These are phyloP conservation scores for Oxalis stricta DNA, from an alignment of 441 rosid genomes.

Conservation along the genomic window DNA sequence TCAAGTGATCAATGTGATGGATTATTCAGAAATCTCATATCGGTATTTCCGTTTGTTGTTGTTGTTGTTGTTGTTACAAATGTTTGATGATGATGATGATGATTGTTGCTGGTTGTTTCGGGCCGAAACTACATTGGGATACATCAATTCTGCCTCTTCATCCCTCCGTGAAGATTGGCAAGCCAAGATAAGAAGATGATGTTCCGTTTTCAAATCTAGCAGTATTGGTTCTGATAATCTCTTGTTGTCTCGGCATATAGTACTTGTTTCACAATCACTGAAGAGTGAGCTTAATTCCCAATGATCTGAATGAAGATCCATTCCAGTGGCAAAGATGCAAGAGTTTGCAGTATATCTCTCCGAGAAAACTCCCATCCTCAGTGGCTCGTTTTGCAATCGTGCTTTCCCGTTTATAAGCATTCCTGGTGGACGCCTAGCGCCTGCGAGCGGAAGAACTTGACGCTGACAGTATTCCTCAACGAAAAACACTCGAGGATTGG, in stretches of 20 bases:
- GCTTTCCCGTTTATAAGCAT: conserved; percentile 42
- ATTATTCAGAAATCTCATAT: too few relatives aligned
- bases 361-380: conserved; percentile 30
- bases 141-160: conserved; percentile 28
- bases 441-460: conserved; percentile 38
- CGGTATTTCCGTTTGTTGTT: too few relatives aligned
- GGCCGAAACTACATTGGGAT: conserved; percentile 35
- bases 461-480: conserved; percentile 40
- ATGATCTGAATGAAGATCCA: conserved; percentile 22
- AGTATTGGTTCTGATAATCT: conserved; percentile 11
- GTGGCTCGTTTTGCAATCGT: conserved; percentile 34
- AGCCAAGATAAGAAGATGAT: conserved; percentile 15
- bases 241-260: conserved; percentile 15
- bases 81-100: conserved; percentile 17
- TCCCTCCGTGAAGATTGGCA: conserved; percentile 27
- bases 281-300: conserved; percentile 39
- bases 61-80: too few relatives aligned
- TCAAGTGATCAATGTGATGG: too few relatives aligned
- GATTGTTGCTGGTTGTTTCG: conserved; percentile 6
- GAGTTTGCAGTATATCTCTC: conserved; percentile 27
- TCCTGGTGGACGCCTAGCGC: conserved; percentile 53
- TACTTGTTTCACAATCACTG: conserved; percentile 22
- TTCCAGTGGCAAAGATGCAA: conserved; percentile 29
- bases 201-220: conserved; percentile 16
- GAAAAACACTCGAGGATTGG: conserved; percentile 30